phyloP scores from a whole-genome alignment of 495 filamentous ascomycete species.

The Penicillium maclennaniae region DNA sequence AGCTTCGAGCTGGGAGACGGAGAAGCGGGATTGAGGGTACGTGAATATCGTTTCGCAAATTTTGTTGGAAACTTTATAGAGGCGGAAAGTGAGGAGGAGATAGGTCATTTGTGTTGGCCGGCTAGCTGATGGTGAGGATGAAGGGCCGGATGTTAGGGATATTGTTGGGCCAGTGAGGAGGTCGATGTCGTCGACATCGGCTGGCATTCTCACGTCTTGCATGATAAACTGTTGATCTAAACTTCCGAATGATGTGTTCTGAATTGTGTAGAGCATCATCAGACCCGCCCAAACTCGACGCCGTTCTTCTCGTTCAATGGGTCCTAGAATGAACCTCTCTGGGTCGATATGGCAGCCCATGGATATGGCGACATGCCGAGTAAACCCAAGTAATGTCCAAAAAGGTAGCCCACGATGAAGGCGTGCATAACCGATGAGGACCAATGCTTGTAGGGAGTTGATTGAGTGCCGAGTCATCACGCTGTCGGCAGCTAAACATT shows the following conservation, averaged over 20 bases:
- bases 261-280: slow-evolving; percentile 42
- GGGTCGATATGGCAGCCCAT: slow-evolving; percentile 49
- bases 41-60: slow-evolving; percentile 42
- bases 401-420: slow-evolving; percentile 38
- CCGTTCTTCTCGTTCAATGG: slow-evolving; percentile 45
- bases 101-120: slow-evolving; percentile 49
- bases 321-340: slow-evolving; percentile 36
- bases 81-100: slow-evolving; percentile 41
- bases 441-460: slow-evolving; percentile 44
- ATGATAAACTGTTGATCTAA: slow-evolving; percentile 23
- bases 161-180: slow-evolving; percentile 29
- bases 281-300: slow-evolving; percentile 45
- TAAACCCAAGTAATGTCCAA: slow-evolving; percentile 43
- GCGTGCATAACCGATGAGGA: slow-evolving; percentile 44
- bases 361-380: slow-evolving; percentile 45
- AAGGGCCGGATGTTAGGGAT: slow-evolving; percentile 9
- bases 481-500: slow-evolving; percentile 41
- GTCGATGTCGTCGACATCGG: slow-evolving; percentile 43
- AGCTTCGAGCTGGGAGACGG: slow-evolving; percentile 30
- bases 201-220: slow-evolving; percentile 38
- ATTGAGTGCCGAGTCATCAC: slow-evolving; percentile 44
- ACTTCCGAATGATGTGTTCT: slow-evolving; percentile 37
- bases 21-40: slow-evolving; percentile 25
- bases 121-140: slow-evolving; percentile 16
- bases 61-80: slow-evolving; percentile 38